Conservation (phyloP, 2,329 filamentous ascomycete species). For the Chrysoporthe austroafricana region DNA sequence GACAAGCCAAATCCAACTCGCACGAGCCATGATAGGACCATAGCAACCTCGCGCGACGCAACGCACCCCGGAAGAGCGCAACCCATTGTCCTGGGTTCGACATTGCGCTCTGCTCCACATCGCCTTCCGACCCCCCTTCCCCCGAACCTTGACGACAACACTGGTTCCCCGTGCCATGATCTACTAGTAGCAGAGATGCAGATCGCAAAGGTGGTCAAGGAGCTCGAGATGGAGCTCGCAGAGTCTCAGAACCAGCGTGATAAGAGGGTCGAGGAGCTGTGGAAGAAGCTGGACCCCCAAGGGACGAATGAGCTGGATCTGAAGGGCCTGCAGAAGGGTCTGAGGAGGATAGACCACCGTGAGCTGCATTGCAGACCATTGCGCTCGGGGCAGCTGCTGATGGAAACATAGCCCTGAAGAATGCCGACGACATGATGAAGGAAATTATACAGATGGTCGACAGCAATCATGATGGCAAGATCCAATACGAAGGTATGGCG, state of each 20-base stretch:
- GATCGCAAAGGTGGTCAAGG: slow-evolving; percentile 54
- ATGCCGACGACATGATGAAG: slow-evolving; percentile 83
- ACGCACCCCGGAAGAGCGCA: neutral
- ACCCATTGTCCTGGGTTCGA: neutral
- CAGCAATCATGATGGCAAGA: slow-evolving; percentile 81
- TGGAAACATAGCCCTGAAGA: slow-evolving; percentile 68
- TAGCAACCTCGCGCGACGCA: slow-evolving; percentile 8
- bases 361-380: slow-evolving; percentile 36
- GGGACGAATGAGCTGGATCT: slow-evolving; percentile 81
- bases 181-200: slow-evolving; percentile 43
- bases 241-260: slow-evolving; percentile 81
- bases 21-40: slow-evolving; percentile 12
- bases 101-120: neutral
- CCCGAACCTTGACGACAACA: neutral
- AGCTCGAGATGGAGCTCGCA: slow-evolving; percentile 66
- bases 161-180: slow-evolving; percentile 43
- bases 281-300: slow-evolving; percentile 79
- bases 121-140: slow-evolving; percentile 11
- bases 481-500: slow-evolving; percentile 69
- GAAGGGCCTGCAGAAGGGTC: slow-evolving; percentile 79
- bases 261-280: slow-evolving; percentile 80
- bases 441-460: slow-evolving; percentile 84
- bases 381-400: slow-evolving; percentile 18
- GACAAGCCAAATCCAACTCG: neutral
- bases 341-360: slow-evolving; percentile 93